These are phyloP conservation scores for Posidonia oceanica DNA, from an alignment of 116 monocot species.

Conservation along the genomic window DNA sequence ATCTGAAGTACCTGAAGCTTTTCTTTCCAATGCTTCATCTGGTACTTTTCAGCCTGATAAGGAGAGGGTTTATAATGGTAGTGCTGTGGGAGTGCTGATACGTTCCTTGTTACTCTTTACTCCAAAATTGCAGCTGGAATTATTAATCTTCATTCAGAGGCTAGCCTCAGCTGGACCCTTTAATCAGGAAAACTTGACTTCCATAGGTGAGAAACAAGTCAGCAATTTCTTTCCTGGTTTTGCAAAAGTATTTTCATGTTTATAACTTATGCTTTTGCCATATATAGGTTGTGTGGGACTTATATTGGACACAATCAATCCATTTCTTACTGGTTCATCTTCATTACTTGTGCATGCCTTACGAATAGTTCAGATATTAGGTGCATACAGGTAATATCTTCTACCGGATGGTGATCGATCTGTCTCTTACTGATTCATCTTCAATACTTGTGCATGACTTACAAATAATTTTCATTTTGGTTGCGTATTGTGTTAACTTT, in stretches of 20 bases:
- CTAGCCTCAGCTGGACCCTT: slow-evolving; percentile 74
- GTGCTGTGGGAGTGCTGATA: slow-evolving; percentile 74
- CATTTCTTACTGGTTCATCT: slow-evolving; percentile 71
- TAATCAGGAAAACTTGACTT: slow-evolving; percentile 92
- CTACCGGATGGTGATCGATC: neutral
- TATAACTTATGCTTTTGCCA: neutral
- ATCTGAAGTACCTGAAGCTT: slow-evolving; percentile 38
- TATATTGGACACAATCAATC: slow-evolving; percentile 73
- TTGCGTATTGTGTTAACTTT: too few species aligned
- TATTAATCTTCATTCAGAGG: slow-evolving; percentile 80
- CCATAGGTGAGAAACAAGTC: slow-evolving; percentile 49
- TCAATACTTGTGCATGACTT: neutral
- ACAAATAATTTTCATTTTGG: too few species aligned
- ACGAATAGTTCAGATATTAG: slow-evolving; percentile 81
- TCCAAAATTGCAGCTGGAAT: slow-evolving; percentile 86
- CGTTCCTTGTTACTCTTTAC: slow-evolving; percentile 81
- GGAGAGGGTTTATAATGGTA: slow-evolving; percentile 79
- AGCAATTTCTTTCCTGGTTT: neutral
- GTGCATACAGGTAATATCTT: slow-evolving; percentile 73
- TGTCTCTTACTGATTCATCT: neutral
- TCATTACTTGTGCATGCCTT: slow-evolving; percentile 75
- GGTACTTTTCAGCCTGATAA: slow-evolving; percentile 35
- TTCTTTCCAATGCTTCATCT: slow-evolving; percentile 34
- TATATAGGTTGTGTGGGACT: slow-evolving; percentile 83
- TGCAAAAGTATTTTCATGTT: neutral